Percentiles rank a stretch among this genome's conserved stretches.
These are phyloP conservation scores for Lachnellula hyalina DNA, from an alignment of 2,329 filamentous ascomycete genomes.

Conservation along the genomic window DNA sequence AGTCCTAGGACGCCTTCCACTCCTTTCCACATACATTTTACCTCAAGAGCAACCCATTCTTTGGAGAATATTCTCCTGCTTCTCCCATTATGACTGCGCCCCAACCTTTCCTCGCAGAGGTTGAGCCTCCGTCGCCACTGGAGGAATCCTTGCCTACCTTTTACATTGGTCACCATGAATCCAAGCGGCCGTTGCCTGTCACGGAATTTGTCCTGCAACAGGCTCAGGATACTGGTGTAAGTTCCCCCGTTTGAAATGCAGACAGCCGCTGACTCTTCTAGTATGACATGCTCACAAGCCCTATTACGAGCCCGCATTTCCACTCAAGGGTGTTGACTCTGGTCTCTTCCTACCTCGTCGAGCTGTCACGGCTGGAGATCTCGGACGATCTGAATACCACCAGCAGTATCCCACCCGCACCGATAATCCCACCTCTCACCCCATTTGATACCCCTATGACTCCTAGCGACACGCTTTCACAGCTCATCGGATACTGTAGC, in stretches of 20 bases:
- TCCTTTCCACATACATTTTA: neutral
- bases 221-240: constrained; percentile 64
- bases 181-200: constrained; percentile 53
- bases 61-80: neutral
- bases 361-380: constrained; percentile 41
- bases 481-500: constrained; percentile 74
- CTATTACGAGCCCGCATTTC: constrained; percentile 72
- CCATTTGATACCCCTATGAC: constrained; percentile 73
- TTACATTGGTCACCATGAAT: constrained; percentile 72
- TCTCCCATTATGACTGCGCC: neutral
- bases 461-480: constrained; percentile 62
- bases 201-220: constrained; percentile 60
- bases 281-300: constrained; percentile 75
- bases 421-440: constrained; percentile 63
- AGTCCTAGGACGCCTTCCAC: neutral
- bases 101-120: constrained; percentile 6
- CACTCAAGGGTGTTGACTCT: constrained; percentile 61
- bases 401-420: constrained; percentile 46
- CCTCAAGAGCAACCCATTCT: neutral
- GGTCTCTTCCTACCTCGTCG: constrained; percentile 45
- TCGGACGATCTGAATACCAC: constrained; percentile 30
- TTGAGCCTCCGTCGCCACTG: constrained; percentile 16
- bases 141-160: constrained; percentile 44
- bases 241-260: constrained; percentile 28
- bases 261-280: constrained; percentile 34